phyloP scores from a whole-genome alignment of 345 rosid species.

The Reutealis trisperma region DNA sequence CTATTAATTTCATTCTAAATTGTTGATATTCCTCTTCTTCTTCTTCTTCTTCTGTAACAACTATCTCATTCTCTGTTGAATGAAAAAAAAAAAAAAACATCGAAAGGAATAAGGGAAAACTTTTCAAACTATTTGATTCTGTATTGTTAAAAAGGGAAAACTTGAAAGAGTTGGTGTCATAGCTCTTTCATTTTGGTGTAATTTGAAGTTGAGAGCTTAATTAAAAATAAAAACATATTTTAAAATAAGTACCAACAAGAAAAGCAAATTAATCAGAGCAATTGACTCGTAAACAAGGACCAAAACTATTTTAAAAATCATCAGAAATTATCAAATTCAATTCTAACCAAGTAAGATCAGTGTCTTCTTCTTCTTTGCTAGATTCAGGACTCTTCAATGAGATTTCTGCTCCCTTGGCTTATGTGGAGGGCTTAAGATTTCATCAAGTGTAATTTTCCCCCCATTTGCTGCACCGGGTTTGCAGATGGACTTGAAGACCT shows the following conservation, averaged over 20 bases:
- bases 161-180: too few species aligned
- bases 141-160: too few species aligned
- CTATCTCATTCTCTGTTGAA: too few species aligned
- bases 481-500: conserved; percentile 18
- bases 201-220: too few species aligned
- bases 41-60: too few species aligned
- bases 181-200: too few species aligned
- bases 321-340: neutral
- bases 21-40: too few species aligned
- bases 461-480: conserved; percentile 13
- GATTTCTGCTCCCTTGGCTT: conserved; percentile 36
- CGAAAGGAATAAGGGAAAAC: too few species aligned
- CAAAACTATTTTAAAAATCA: conserved; percentile 4
- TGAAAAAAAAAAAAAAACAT: too few species aligned
- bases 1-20: too few species aligned
- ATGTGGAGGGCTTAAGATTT: conserved; percentile 32
- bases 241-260: conserved; percentile 18
- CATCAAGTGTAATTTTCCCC: conserved; percentile 14
- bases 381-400: conserved; percentile 29
- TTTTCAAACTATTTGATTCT: too few species aligned
- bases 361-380: conserved; percentile 34
- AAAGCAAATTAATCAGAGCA: neutral
- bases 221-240: neutral
- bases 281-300: conserved; percentile 6
- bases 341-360: conserved; percentile 35